phyloP scores from a whole-genome alignment of 805 yeast genomes.

The Suhomyces xylopsoci region DNA sequence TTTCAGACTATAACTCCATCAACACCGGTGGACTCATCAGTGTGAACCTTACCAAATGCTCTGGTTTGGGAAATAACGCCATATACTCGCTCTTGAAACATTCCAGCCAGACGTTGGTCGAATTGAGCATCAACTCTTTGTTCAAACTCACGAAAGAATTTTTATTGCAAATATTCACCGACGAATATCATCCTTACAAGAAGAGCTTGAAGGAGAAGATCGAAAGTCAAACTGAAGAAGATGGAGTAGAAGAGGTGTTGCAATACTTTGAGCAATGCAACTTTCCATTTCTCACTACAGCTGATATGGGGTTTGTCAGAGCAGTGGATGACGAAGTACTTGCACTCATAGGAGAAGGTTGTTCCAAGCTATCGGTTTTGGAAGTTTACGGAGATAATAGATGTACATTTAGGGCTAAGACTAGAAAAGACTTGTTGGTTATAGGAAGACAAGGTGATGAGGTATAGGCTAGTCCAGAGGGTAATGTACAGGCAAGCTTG shows the following conservation, averaged over 20 bases:
- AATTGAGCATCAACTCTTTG: constrained; percentile 73
- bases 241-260: constrained; percentile 7
- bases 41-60: constrained; percentile 64
- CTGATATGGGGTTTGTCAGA: constrained; percentile 80
- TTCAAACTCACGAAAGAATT: constrained; percentile 50
- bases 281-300: constrained; percentile 59
- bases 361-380: constrained; percentile 60
- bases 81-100: constrained; percentile 59
- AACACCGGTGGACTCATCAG: constrained; percentile 56
- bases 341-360: constrained; percentile 53
- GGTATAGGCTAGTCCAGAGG: constrained; percentile 15
- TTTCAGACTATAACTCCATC: constrained; percentile 49
- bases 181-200: constrained; percentile 23
- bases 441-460: constrained; percentile 65
- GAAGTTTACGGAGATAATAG: constrained; percentile 81
- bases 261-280: constrained; percentile 16
- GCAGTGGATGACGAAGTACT: constrained; percentile 67
- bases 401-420: constrained; percentile 53
- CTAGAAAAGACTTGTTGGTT: constrained; percentile 54
- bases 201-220: constrained; percentile 16
- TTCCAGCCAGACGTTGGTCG: constrained; percentile 61
- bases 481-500: constrained; percentile 45
- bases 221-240: constrained; percentile 8
- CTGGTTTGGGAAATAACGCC: constrained; percentile 60
- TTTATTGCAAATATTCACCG: constrained; percentile 46